phyloP scores from a whole-genome alignment of 345 rosid species.

The Syzygium grande region DNA sequence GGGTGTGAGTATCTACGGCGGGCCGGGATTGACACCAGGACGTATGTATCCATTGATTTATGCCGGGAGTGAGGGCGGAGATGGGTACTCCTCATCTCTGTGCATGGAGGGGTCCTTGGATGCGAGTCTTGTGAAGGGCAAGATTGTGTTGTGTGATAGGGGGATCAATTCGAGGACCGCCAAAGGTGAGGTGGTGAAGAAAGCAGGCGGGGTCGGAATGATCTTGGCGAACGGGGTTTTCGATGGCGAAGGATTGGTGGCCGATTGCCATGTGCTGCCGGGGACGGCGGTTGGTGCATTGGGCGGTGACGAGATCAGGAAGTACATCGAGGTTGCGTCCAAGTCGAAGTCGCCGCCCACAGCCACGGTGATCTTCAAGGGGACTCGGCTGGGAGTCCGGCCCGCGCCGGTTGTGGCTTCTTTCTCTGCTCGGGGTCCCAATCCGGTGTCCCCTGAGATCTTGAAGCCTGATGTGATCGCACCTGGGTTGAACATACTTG shows the following conservation, averaged over 20 bases:
- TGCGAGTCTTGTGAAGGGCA: slow-evolving; percentile 49
- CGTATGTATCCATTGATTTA: slow-evolving; percentile 66
- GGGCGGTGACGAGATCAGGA: slow-evolving; percentile 60
- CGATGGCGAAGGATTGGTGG: slow-evolving; percentile 88
- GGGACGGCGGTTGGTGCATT: slow-evolving; percentile 70
- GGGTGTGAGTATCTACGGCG: slow-evolving; percentile 68
- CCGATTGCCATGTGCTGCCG: slow-evolving; percentile 86
- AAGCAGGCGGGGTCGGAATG: slow-evolving; percentile 88
- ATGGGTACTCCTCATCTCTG: slow-evolving; percentile 66
- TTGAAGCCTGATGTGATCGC: slow-evolving; percentile 86
- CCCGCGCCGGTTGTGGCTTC: slow-evolving; percentile 93
- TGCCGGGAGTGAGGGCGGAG: slow-evolving; percentile 59
- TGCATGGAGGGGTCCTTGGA: slow-evolving; percentile 81
- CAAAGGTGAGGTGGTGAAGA: slow-evolving; percentile 75
- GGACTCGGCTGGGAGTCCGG: slow-evolving; percentile 51
- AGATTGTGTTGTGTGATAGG: slow-evolving; percentile 76
- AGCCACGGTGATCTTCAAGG: slow-evolving; percentile 76
- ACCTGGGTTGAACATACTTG: slow-evolving; percentile 87
- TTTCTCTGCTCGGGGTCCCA: slow-evolving; percentile 84
- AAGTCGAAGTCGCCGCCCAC: slow-evolving; percentile 42
- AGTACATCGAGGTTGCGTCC: slow-evolving; percentile 30
- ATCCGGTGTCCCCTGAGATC: slow-evolving; percentile 70
- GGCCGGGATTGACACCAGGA: slow-evolving; percentile 40
- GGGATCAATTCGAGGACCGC: slow-evolving; percentile 84
- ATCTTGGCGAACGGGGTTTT: slow-evolving; percentile 80